Evolutionary conservation across 225 moss, liverwort and hornwort species (phyloP), one percentile per base, ranked within the genome.

Genomic region (Rhytidiadelphus loreus): DNA sequence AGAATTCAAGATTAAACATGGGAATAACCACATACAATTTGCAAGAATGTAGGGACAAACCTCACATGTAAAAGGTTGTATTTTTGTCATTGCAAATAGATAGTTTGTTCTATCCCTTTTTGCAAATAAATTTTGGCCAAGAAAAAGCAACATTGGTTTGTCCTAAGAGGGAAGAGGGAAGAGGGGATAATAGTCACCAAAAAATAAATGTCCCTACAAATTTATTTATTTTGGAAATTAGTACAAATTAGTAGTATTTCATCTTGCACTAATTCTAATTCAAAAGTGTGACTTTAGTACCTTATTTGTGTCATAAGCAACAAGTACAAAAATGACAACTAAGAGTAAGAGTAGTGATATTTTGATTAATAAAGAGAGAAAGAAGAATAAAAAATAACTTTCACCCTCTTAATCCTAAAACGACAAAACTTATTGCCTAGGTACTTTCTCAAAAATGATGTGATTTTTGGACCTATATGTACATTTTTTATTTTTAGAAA

Each of bases 361-460:
- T 21, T 52, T 21, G 13, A 50, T 4, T 50, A 52, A 20, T 75
- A 12, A 33, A 20, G 32, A 32, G 4, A 32, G 4, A 73, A 2
- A 24, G 24, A 28, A 20, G 4, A 12, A 50, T 50, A 50, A 50
- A 32, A 48, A 48, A 30, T 0, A 44, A 9, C 4, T 73, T 46
- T 0, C 19, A 0, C 6, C 29, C 3, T 30, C 3, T 48, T 48
- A 12, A 20, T 0, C 5, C 13, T 50, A 20, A 74, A 74, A 12
- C 0, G 2, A 74, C 2, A 1, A 75, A 7, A 75, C 5, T 2
- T 50, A 48, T 48, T 1, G 12, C 12, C 12, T 7, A 32, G 1
- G 2, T 48, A 32, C 6, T 32, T 48, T 48, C 4, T 32, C 2
- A 48, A 32, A 29, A 32, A 50, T 50, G 21, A 50, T 75, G 12